Evolutionary conservation across 2,329 filamentous ascomycete species (phyloP).

Genomic region (Fusarium zealandicum): DNA sequence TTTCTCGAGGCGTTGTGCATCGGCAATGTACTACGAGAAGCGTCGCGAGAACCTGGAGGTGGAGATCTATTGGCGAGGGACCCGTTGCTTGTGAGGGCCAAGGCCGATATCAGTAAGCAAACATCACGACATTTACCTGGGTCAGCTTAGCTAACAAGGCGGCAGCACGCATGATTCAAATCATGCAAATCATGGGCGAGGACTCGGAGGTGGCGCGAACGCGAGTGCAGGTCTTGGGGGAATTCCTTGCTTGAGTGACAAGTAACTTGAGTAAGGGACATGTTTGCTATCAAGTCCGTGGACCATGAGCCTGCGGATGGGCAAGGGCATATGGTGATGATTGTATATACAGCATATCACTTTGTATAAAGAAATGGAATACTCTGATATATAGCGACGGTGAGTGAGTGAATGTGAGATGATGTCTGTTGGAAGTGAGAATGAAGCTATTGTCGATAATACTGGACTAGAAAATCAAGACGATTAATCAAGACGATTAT

Average conservation of each 20-base stretch:
- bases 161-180: slow-evolving; percentile 67
- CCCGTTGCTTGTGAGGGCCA: slow-evolving; percentile 66
- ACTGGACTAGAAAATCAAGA: no score
- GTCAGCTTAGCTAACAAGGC: slow-evolving; percentile 12
- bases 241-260: slow-evolving; percentile 51
- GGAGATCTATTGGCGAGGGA: slow-evolving; percentile 58
- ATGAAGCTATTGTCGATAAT: no score
- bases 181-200: slow-evolving; percentile 66
- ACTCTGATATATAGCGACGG: neutral
- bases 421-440: neutral
- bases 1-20: slow-evolving; percentile 80
- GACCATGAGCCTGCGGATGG: no score
- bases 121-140: neutral
- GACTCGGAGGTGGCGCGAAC: slow-evolving; percentile 67
- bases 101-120: slow-evolving; percentile 65
- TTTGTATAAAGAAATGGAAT: neutral
- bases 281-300: neutral
- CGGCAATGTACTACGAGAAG: slow-evolving; percentile 64
- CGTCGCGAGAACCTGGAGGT: slow-evolving; percentile 54
- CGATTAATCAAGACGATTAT: no score
- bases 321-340: neutral
- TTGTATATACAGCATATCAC: slow-evolving; percentile 9
- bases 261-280: neutral
- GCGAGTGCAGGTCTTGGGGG: slow-evolving; percentile 64
- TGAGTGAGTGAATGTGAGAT: neutral